Percentiles rank a stretch among this genome's conserved stretches.
Evolutionary conservation across 257 asterid species (phyloP).

Genomic region (Petunia secreta): DNA sequence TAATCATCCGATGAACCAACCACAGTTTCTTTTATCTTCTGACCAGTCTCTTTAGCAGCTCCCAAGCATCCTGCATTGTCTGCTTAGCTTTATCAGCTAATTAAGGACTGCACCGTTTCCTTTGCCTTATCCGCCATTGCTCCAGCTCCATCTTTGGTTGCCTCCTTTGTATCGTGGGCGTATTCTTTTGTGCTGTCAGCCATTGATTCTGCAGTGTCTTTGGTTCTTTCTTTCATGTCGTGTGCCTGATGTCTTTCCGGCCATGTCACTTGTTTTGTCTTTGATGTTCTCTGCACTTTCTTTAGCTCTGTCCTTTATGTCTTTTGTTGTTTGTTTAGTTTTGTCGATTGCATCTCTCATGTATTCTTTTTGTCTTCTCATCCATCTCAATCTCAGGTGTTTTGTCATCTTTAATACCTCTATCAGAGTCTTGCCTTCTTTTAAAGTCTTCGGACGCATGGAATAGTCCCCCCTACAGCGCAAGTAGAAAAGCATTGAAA

Average conservation of each 20-base stretch:
- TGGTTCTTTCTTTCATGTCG: slow-evolving; percentile 40
- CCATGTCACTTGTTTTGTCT: slow-evolving; percentile 34
- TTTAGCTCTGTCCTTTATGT: slow-evolving; percentile 48
- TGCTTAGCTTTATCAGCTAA: slow-evolving; percentile 52
- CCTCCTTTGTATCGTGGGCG: slow-evolving; percentile 42
- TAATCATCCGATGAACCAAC: slow-evolving; percentile 60
- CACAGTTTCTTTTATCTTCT: slow-evolving; percentile 63
- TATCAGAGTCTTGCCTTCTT: slow-evolving; percentile 37
- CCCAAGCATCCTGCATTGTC: slow-evolving; percentile 39
- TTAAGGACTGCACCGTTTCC: slow-evolving; percentile 23
- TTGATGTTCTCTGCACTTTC: slow-evolving; percentile 35
- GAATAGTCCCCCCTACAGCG: slow-evolving; percentile 38
- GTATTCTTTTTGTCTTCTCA: slow-evolving; percentile 1
- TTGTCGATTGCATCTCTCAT: slow-evolving; percentile 35
- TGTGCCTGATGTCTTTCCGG: slow-evolving; percentile 10
- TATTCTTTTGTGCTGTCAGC: slow-evolving; percentile 45
- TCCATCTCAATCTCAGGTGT: slow-evolving; percentile 24
- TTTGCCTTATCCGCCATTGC: slow-evolving; percentile 42
- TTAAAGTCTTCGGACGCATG: slow-evolving; percentile 43
- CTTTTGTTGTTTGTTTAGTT: slow-evolving; percentile 37
- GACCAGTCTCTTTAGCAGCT: slow-evolving; percentile 44
- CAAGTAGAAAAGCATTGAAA: background rate
- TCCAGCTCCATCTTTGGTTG: slow-evolving; percentile 37
- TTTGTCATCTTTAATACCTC: slow-evolving; percentile 5
- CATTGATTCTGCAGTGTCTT: slow-evolving; percentile 39